Evolutionary conservation across 1,284 basidiomycete genomes (phyloP).

Genomic region (Sporisorium reilianum): DNA sequence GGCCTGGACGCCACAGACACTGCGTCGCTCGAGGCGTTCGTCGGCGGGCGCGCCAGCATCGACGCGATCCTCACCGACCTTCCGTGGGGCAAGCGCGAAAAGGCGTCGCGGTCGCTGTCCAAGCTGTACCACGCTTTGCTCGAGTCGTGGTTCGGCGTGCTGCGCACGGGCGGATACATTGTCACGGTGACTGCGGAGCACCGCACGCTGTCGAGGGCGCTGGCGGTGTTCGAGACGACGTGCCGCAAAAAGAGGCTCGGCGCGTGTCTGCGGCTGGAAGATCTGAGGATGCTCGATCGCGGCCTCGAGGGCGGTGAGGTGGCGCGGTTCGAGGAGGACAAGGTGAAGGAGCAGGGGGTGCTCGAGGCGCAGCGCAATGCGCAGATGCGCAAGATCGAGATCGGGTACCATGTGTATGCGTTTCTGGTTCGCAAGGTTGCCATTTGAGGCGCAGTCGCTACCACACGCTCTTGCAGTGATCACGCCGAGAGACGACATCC

Average conservation of each 20-base stretch:
- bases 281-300: slow-evolving; percentile 24
- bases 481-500: no score
- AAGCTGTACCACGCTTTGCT: slow-evolving; percentile 44
- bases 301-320: background rate
- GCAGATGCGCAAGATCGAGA: slow-evolving; percentile 50
- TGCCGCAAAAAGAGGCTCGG: slow-evolving; percentile 43
- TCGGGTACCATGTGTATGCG: slow-evolving; percentile 52
- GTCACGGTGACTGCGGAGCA: slow-evolving; percentile 50
- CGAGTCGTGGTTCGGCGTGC: slow-evolving; percentile 39
- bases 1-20: slow-evolving; percentile 35
- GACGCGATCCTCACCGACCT: slow-evolving; percentile 56
- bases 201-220: slow-evolving; percentile 33
- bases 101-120: slow-evolving; percentile 34
- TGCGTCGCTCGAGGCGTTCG: slow-evolving; percentile 27
- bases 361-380: slow-evolving; percentile 34
- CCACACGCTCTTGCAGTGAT: no score
- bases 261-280: slow-evolving; percentile 26
- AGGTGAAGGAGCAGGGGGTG: slow-evolving; percentile 33
- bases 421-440: slow-evolving; percentile 45
- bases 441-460: background rate
- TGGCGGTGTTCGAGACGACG: slow-evolving; percentile 36
- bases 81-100: slow-evolving; percentile 51
- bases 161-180: slow-evolving; percentile 45
- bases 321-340: slow-evolving; percentile 26
- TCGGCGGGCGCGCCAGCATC: slow-evolving; percentile 30